Base-by-base conservation (phyloP, 1,284 basidiomycete species). In the Lentinus polychrous region DNA sequence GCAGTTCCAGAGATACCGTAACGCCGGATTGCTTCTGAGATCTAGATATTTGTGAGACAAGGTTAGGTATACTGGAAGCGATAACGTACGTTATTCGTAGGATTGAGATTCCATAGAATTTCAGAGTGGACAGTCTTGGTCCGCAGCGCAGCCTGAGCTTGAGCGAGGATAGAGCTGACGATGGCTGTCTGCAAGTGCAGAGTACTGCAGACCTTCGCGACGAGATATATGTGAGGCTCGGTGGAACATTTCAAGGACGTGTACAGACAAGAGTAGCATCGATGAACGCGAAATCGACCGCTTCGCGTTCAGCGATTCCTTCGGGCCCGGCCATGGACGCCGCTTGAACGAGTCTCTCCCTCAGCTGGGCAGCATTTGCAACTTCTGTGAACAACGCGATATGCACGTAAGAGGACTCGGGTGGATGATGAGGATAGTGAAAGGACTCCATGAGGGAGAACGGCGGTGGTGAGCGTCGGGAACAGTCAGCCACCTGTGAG, bases 121-220 rank as follows among this genome's bases (percentile, higher is more conserved):
- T 96, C 93, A 0, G 89, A 91, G 62, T 95, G 90, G 0, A 91
- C 69, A 0, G 87, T 86, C 65, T 83, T 86, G 2, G 90, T 91
- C 41, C 82, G 73, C 50, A 92, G 67, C 0, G 67, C 56, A 15
- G 68, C 69, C 38, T 81, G 75, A 1, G 75, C 65, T n/a, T 78
- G 74, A 0, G 88, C 79, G 10, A 94, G 69, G 5, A 91, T 70
- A 0, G 93, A 86, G 55, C 92, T 86, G 46, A 85, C 76, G 8
- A 92, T 74, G 0, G 89, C 93, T 0, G 87, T 91, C 59, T 86
- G 79, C 6, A 95, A 69, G 62, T 94, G 91, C 45, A 82, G 57
- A 11, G 70, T 60, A 52, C 88, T 91, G 0, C 84, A 84, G 36
- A 92, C 80, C 87, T 91, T 51, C 12, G 35, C 33, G 43, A 27